Evolutionary conservation across 2,329 filamentous ascomycete genomes (phyloP).

Genomic region (Fusarium chaquense): DNA sequence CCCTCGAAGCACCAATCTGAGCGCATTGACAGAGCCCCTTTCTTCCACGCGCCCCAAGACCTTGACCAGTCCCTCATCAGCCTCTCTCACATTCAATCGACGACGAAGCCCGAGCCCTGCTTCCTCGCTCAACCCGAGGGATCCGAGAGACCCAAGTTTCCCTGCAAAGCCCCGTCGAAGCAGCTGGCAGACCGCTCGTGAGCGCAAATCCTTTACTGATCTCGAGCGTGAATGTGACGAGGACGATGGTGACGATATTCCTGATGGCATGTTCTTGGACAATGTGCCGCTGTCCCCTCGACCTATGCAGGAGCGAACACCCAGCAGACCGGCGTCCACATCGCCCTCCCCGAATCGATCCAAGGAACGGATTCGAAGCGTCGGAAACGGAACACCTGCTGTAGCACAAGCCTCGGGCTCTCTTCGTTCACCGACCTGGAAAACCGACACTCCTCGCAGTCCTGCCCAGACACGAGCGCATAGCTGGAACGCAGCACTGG

Average conservation of each 20-base stretch:
- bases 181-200: conserved; percentile 77
- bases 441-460: conserved; percentile 59
- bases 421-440: conserved; percentile 68
- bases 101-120: conserved; percentile 66
- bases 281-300: conserved; percentile 87
- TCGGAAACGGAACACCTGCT: conserved; percentile 74
- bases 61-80: conserved; percentile 50
- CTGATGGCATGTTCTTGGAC: conserved; percentile 81
- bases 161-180: conserved; percentile 64
- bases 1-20: conserved; percentile 64
- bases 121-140: conserved; percentile 59
- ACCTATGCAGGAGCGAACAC: conserved; percentile 66
- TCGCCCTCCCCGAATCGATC: conserved; percentile 66
- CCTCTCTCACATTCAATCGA: conserved; percentile 54
- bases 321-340: conserved; percentile 65
- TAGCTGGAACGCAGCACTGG: conserved; percentile 80
- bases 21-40: conserved; percentile 52
- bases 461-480: conserved; percentile 69
- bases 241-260: conserved; percentile 81
- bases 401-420: conserved; percentile 70
- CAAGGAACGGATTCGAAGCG: conserved; percentile 65
- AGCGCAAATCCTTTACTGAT: conserved; percentile 76
- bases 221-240: conserved; percentile 82
- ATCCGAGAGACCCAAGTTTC: conserved; percentile 58
- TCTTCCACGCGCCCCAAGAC: conserved; percentile 48